Evolutionary conservation across 768 basidiomycete species (phyloP).

Genomic region (Aureoboletus auriporus): DNA sequence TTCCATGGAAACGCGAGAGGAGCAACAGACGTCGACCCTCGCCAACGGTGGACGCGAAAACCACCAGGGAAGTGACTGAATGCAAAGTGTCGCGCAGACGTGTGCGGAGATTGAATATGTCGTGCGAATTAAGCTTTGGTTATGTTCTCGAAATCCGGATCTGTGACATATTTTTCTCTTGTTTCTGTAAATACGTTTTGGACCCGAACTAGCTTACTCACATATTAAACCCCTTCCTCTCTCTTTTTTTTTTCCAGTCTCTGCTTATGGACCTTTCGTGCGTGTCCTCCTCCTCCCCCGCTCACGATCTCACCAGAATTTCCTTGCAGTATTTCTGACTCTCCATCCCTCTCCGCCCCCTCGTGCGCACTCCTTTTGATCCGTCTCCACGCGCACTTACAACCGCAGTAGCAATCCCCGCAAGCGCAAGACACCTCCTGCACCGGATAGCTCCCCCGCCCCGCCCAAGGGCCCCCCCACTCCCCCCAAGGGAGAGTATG

Average conservation of each 20-base stretch:
- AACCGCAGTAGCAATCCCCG: slow-evolving; percentile 29
- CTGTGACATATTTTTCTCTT: slow-evolving; percentile 39
- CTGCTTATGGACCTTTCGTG: slow-evolving; percentile 21
- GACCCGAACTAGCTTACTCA: slow-evolving; percentile 32
- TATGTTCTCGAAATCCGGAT: slow-evolving; percentile 38
- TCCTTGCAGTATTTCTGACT: slow-evolving; percentile 10
- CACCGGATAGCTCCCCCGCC: slow-evolving; percentile 16
- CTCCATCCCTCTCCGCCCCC: slow-evolving; percentile 11
- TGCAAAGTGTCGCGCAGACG: slow-evolving; percentile 21
- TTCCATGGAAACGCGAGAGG: slow-evolving; percentile 20
- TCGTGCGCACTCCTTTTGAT: slow-evolving; percentile 22
- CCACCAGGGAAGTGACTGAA: not conserved
- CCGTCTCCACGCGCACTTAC: slow-evolving; percentile 14
- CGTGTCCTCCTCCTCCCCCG: slow-evolving; percentile 5
- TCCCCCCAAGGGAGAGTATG: slow-evolving; percentile 50
- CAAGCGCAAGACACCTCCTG: slow-evolving; percentile 38
- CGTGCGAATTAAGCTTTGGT: slow-evolving; percentile 35
- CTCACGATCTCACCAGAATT: slow-evolving; percentile 13
- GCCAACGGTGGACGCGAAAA: too few relatives aligned
- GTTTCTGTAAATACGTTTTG: slow-evolving; percentile 38
- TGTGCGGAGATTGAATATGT: slow-evolving; percentile 32
- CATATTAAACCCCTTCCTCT: slow-evolving; percentile 31
- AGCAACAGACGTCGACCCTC: too few relatives aligned
- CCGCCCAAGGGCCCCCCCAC: slow-evolving; percentile 10
- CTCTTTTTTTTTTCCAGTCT: slow-evolving; percentile 4